These are phyloP conservation scores for Rutstroemia sp. DNA, from an alignment of 2,329 filamentous ascomycete genomes.

Conservation along the genomic window DNA sequence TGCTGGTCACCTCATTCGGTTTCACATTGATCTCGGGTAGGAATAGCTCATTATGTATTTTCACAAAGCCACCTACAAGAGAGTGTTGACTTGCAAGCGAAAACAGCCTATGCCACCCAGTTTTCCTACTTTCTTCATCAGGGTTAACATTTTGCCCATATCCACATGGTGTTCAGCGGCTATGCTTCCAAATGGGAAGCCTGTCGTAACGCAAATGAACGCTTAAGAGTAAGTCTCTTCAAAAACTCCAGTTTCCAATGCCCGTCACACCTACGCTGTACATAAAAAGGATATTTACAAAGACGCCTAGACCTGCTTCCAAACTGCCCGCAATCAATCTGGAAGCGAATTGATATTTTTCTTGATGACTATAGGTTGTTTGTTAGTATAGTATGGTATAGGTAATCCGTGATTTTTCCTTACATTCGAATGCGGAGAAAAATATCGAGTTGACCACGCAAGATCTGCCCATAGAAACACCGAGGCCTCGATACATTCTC, in stretches of 20 bases:
- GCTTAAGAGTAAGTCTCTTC: neutral
- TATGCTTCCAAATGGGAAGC: neutral
- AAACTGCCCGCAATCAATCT: constrained; percentile 17
- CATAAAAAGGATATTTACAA: constrained; percentile 10
- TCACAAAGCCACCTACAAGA: too few relatives aligned
- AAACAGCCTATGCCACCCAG: too few relatives aligned
- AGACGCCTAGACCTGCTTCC: neutral
- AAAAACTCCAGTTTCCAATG: constrained; percentile 7
- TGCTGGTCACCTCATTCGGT: too few relatives aligned
- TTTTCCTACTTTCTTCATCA: neutral
- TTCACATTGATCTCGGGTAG: too few relatives aligned
- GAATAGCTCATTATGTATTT: too few relatives aligned
- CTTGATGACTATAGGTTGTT: constrained; percentile 48
- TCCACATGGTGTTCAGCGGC: too few relatives aligned
- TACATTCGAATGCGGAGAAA: constrained; percentile 74
- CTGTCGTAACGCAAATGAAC: neutral
- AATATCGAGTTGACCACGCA: constrained; percentile 83
- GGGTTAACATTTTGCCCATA: neutral
- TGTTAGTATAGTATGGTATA: neutral
- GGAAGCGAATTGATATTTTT: constrained; percentile 39
- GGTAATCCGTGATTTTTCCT: neutral
- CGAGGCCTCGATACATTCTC: constrained; percentile 76
- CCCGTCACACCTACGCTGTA: constrained; percentile 2
- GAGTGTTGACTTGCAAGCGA: too few relatives aligned
- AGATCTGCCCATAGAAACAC: constrained; percentile 75